phyloP scores from a whole-genome alignment of 768 basidiomycete species.

The Tricholoma matsutake region DNA sequence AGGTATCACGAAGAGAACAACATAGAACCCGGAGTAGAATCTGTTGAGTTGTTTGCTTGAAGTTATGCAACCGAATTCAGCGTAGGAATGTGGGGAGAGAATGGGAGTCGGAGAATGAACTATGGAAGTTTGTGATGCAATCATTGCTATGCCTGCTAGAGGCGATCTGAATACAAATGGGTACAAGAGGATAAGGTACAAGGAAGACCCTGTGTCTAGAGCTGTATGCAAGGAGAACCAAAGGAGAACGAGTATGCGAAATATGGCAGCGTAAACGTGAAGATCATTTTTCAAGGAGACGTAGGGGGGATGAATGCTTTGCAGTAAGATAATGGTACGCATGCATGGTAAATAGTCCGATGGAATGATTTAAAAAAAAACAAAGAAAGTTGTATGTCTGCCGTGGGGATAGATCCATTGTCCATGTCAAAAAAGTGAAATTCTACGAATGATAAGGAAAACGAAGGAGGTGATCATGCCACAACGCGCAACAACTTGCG shows the following conservation, averaged over 20 bases:
- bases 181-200: constrained; percentile 23
- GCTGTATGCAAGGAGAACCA: constrained; percentile 18
- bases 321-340: constrained; percentile 4
- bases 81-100: background rate
- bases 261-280: background rate
- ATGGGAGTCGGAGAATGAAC: no score
- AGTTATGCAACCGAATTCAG: background rate
- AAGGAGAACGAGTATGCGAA: constrained; percentile 5
- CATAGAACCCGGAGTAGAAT: background rate
- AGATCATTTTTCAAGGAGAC: constrained; percentile 4
- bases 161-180: constrained; percentile 15
- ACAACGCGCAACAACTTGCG: constrained; percentile 35
- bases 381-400: constrained; percentile 12
- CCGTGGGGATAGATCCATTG: constrained; percentile 4
- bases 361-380: constrained; percentile 4
- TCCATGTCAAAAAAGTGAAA: constrained; percentile 5
- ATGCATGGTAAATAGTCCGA: constrained; percentile 14
- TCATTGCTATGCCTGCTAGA: constrained; percentile 7
- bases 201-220: constrained; percentile 17
- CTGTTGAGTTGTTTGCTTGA: background rate
- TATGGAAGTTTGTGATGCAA: background rate
- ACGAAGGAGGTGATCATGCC: constrained; percentile 20
- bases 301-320: background rate
- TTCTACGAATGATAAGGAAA: constrained; percentile 13
- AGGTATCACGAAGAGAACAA: background rate